Evolutionary conservation across 352 stramenopile genomes (phyloP), one percentile per base, ranked within the genome.

Genomic region (Elongisporangium senticosum): DNA sequence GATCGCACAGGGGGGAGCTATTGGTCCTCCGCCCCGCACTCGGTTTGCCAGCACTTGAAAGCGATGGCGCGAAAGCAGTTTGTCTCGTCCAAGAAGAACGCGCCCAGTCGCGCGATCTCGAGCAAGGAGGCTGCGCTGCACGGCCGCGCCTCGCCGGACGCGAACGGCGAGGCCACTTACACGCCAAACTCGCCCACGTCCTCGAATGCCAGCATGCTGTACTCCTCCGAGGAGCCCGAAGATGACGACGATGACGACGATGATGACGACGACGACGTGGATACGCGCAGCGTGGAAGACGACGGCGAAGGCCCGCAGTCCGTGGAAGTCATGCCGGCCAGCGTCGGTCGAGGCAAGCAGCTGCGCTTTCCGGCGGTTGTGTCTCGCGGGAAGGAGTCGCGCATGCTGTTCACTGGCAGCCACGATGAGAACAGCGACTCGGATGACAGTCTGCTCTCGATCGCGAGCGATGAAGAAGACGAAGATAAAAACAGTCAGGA

Each of bases 31-130:
- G 13, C 33, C 33, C 33, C 33, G 33, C 33, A 43, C 33, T 43
- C 33, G 33, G 33, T 43, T 43, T 43, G 33, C 17, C 1, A 43
- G 33, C 22, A 26, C 49, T 26, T 53, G 23, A 49, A 7, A n/a
- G 53, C 51, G 51, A 93, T 93, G 83, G 83, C 83, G 43, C 79
- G 86, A 58, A 87, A 89, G 66, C 84, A 89, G 67, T 91, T 93
- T 57, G 83, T 93, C 40, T 93, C 83, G 28, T 93, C 79, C 61
- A 93, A 89, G 75, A 93, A 93, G 69, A 93, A 90, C 68, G 83
- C 76, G 65, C 83, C 83, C 48, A 90, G 78, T 63, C 83, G 80
- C 56, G 73, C 67, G 24, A 74, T 93, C 47, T 90, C 83, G n/a
- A 91, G 81, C 68, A 93, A 93, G 67, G 83, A 93, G 61, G 81